Percentiles rank a stretch among this genome's conserved stretches.
Evolutionary conservation across 1,284 basidiomycete species (phyloP).

Genomic region (Tylopilus sp.): DNA sequence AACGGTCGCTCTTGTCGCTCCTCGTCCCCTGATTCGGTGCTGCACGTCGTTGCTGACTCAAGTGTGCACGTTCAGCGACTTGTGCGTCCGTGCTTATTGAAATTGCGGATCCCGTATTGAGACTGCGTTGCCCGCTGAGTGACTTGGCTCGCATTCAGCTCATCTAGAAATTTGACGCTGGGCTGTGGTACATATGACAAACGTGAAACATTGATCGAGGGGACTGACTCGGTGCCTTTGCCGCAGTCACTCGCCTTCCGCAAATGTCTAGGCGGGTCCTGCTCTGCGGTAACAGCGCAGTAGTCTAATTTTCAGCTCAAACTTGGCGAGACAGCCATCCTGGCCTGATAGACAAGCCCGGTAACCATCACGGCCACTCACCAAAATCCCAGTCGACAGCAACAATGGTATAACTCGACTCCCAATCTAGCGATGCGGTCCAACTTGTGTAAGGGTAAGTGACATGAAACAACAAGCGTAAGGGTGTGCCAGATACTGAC

Average conservation of each 20-base stretch:
- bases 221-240: slow-evolving; percentile 27
- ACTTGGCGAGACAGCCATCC: slow-evolving; percentile 9
- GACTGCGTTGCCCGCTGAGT: slow-evolving; percentile 1
- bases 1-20: slow-evolving; percentile 9
- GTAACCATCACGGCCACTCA: slow-evolving; percentile 8
- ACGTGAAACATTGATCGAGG: slow-evolving; percentile 38
- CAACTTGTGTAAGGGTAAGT: neutral
- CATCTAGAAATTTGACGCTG: slow-evolving; percentile 12
- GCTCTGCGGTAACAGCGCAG: slow-evolving; percentile 21
- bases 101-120: slow-evolving; percentile 2
- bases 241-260: slow-evolving; percentile 18
- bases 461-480: neutral
- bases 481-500: neutral
- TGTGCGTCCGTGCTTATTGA: neutral
- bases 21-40: slow-evolving; percentile 4
- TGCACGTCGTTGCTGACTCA: slow-evolving; percentile 4
- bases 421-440: neutral
- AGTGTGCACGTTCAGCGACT: neutral
- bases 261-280: slow-evolving; percentile 32
- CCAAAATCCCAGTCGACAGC: neutral
- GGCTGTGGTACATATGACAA: slow-evolving; percentile 27
- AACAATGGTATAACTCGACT: neutral
- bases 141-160: slow-evolving; percentile 3
- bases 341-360: neutral
- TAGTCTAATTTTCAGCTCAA: slow-evolving; percentile 28